Evolutionary conservation across 2,329 filamentous ascomycete genomes (phyloP).

Genomic region (Cordyceps cicadae): DNA sequence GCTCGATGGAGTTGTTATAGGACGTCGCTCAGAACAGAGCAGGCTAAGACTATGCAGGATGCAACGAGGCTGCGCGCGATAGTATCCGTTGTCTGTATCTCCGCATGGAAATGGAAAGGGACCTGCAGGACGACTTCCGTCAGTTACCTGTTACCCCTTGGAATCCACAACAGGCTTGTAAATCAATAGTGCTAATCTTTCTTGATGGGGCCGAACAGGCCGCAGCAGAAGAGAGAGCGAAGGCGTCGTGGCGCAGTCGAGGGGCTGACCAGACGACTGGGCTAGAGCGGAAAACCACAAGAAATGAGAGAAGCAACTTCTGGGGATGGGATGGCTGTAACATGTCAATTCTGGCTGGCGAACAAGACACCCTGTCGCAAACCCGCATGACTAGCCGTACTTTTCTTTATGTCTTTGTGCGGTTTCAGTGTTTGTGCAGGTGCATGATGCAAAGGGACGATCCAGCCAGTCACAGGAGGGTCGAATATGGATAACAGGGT

Average conservation of each 20-base stretch:
- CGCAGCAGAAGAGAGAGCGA: not conserved
- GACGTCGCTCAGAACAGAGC: not conserved
- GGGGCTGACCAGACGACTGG: not conserved
- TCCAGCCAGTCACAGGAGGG: not conserved
- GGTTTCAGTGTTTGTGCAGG: not conserved
- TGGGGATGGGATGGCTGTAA: not conserved
- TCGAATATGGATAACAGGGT: not conserved
- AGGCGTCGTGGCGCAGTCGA: slow-evolving; percentile 4
- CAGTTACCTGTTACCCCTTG: not conserved
- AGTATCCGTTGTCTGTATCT: not conserved
- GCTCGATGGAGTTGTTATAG: too few relatives aligned
- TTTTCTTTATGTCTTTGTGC: not conserved
- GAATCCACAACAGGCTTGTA: not conserved
- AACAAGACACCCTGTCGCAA: not conserved
- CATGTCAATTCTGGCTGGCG: not conserved
- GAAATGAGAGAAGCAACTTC: not conserved
- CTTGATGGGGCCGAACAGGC: not conserved
- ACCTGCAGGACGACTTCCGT: not conserved
- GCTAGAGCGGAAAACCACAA: not conserved
- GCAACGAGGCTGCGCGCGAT: not conserved
- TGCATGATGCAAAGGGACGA: not conserved
- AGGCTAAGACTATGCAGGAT: not conserved
- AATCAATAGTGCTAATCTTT: not conserved
- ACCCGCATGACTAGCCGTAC: not conserved
- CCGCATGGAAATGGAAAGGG: not conserved